Conservation (phyloP, 225 moss, liverwort and hornwort genomes). For the Pleurozium schreberi region DNA sequence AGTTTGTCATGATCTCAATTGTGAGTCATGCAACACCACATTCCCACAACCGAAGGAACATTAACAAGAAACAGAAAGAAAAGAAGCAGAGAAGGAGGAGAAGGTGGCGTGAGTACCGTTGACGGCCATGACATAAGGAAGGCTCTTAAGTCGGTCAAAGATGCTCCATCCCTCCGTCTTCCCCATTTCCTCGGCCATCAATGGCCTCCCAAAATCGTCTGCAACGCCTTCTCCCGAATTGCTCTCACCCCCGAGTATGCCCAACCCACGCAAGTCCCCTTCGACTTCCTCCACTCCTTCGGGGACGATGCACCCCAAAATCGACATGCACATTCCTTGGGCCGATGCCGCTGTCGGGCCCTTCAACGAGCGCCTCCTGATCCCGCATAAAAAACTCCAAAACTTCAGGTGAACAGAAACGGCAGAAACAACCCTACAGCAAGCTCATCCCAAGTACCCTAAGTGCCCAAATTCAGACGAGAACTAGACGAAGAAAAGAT, state of each 20-base stretch:
- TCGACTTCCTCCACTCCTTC: not conserved
- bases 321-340: not conserved
- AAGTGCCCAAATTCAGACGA: not conserved
- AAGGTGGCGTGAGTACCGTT: not conserved
- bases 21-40: not conserved
- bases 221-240: not conserved
- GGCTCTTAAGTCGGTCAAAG: constrained; percentile 20
- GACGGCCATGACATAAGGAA: constrained; percentile 1
- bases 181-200: constrained; percentile 23
- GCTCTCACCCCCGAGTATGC: not conserved
- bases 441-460: not conserved
- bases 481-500: not conserved
- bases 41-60: not conserved
- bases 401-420: not conserved
- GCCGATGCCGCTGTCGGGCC: not conserved
- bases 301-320: not conserved
- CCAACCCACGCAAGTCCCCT: not conserved
- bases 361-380: not conserved
- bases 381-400: not conserved
- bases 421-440: not conserved
- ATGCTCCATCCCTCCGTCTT: constrained; percentile 12
- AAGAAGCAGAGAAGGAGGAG: not conserved
- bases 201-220: not conserved
- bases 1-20: not conserved
- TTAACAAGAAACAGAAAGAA: not conserved